A percentile compares a stretch with the other conserved stretches of the same genome.
Evolutionary conservation across 148 eudicot species (phyloP).

Genomic region (Beta vulgaris): DNA sequence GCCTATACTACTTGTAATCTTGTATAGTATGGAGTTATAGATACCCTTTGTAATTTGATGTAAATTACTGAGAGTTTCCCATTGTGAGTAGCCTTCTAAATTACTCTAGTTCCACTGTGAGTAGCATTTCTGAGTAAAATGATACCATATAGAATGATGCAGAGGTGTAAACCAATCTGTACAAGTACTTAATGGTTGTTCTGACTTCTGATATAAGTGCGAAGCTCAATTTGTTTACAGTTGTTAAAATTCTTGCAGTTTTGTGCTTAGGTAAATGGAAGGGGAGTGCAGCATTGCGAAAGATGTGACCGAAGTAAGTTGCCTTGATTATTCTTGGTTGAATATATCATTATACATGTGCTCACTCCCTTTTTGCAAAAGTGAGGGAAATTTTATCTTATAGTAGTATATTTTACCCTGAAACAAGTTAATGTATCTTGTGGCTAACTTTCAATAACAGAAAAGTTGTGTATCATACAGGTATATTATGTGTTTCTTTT

Average conservation of each 20-base stretch:
- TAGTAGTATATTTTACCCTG: neutral
- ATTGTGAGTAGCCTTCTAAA: no score
- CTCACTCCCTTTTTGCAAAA: neutral
- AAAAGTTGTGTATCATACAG: neutral
- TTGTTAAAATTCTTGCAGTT: conserved; percentile 8
- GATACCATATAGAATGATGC: neutral
- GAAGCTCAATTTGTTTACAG: neutral
- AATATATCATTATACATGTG: neutral
- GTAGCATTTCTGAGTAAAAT: neutral
- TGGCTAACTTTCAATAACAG: neutral
- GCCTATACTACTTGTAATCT: no score
- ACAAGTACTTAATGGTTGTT: neutral
- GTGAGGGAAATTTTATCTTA: neutral
- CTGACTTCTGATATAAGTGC: neutral
- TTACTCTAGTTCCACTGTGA: neutral
- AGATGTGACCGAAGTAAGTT: conserved; percentile 38
- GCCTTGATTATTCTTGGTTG: neutral
- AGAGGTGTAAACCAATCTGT: neutral
- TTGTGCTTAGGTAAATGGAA: conserved; percentile 27
- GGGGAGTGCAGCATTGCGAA: conserved; percentile 31
- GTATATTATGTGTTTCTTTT: neutral
- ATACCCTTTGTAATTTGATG: no score
- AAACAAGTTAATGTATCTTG: neutral
- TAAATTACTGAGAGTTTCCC: no score
- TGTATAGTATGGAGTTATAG: no score